Conservation (phyloP, 495 filamentous ascomycete genomes). For the Daldinia decipiens region DNA sequence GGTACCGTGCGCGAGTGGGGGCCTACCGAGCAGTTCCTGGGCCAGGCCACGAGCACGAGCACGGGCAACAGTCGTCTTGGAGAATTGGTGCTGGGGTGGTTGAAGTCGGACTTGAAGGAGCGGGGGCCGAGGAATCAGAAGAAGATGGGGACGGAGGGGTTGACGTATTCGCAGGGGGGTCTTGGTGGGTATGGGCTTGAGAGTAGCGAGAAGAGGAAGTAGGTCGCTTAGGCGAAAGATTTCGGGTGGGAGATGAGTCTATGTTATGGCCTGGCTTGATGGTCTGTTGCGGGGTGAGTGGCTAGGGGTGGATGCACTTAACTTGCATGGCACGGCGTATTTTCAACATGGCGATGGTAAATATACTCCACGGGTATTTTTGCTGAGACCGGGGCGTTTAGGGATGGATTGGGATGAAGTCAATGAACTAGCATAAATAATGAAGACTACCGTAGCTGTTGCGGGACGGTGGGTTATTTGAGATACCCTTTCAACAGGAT, state of each 20-base stretch:
- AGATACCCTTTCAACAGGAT: slow-evolving; percentile 53
- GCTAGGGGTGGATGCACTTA: slow-evolving; percentile 46
- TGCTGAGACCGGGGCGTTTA: slow-evolving; percentile 27
- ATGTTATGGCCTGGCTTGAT: not conserved
- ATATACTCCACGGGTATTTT: slow-evolving; percentile 15
- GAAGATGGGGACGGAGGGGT: slow-evolving; percentile 68
- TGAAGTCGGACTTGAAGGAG: slow-evolving; percentile 82
- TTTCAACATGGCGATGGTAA: slow-evolving; percentile 34
- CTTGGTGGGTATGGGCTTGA: slow-evolving; percentile 86
- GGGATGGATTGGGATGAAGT: slow-evolving; percentile 21
- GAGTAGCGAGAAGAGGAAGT: slow-evolving; percentile 54
- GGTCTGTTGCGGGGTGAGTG: too few species aligned
- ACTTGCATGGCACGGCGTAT: slow-evolving; percentile 46
- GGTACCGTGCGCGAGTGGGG: slow-evolving; percentile 90
- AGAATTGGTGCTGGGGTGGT: slow-evolving; percentile 86
- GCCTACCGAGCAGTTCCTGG: slow-evolving; percentile 63
- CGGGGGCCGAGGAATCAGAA: slow-evolving; percentile 77
- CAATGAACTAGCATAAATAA: slow-evolving; percentile 10
- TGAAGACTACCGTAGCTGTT: not conserved
- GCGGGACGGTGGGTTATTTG: slow-evolving; percentile 4
- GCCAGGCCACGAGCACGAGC: slow-evolving; percentile 54
- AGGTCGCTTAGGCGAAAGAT: slow-evolving; percentile 2
- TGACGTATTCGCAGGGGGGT: slow-evolving; percentile 75
- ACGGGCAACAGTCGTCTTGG: slow-evolving; percentile 80
- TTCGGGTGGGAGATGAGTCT: not conserved